phyloP scores from a whole-genome alignment of 257 asterid species.

The Schizonepeta tenuifolia region DNA sequence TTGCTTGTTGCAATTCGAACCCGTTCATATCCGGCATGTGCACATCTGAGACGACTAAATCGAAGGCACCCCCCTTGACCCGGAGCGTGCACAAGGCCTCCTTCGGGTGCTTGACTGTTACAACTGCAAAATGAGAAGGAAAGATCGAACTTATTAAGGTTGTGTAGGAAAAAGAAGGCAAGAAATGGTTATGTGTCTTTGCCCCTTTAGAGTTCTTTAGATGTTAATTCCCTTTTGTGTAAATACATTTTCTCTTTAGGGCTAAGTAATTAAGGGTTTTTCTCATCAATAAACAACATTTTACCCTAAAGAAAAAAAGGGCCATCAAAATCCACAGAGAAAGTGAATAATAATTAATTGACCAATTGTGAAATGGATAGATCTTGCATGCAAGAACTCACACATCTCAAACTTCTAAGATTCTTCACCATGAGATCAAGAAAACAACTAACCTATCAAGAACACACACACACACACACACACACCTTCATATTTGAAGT shows the following conservation, averaged over 20 bases:
- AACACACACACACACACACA: too few species aligned
- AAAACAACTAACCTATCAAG: too few species aligned
- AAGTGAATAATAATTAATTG: too few species aligned
- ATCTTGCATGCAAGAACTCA: not conserved
- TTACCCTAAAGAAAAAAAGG: not conserved
- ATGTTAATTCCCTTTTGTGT: not conserved
- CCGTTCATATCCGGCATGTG: constrained; percentile 63
- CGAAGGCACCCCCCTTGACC: constrained; percentile 41
- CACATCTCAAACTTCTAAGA: not conserved
- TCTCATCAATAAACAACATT: not conserved
- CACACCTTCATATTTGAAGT: too few species aligned
- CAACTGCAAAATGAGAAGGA: constrained; percentile 40
- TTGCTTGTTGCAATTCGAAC: constrained; percentile 48
- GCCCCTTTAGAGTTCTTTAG: not conserved
- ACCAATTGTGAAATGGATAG: not conserved
- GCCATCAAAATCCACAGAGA: not conserved
- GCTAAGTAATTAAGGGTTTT: not conserved
- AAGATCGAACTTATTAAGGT: not conserved
- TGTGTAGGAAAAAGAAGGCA: not conserved
- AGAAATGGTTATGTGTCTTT: not conserved
- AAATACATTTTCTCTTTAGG: not conserved
- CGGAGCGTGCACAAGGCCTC: constrained; percentile 60
- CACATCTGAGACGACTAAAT: constrained; percentile 56
- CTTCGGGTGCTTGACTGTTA: constrained; percentile 47
- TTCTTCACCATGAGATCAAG: too few species aligned